Evolutionary conservation across 2,329 filamentous ascomycete genomes (phyloP).

Genomic region (Lachnellula cervina): DNA sequence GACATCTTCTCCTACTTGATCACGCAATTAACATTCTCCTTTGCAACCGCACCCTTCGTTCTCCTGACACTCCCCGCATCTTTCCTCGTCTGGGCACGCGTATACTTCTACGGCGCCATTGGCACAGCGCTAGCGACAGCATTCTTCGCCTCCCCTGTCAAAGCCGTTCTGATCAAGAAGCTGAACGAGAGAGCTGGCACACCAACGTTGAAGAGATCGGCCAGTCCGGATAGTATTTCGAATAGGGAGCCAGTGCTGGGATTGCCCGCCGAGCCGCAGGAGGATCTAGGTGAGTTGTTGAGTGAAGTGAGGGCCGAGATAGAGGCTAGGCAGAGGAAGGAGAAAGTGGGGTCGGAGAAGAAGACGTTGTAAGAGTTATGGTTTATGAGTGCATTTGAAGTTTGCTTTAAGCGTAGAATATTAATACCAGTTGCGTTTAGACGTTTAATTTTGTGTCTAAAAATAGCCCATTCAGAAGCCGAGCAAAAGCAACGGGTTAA

Average conservation of each 20-base stretch:
- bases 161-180: conserved; percentile 50
- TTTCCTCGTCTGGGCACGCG: conserved; percentile 71
- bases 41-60: conserved; percentile 79
- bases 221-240: conserved; percentile 54
- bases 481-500: too few relatives aligned
- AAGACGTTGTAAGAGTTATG: not conserved
- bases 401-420: too few relatives aligned
- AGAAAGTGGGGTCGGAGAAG: not conserved
- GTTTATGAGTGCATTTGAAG: not conserved
- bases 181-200: conserved; percentile 54
- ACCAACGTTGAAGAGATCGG: conserved; percentile 39
- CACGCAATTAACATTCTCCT: conserved; percentile 80
- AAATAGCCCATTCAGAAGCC: too few relatives aligned
- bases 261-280: conserved; percentile 68
- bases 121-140: conserved; percentile 59
- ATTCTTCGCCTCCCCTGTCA: conserved; percentile 78
- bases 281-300: conserved; percentile 62
- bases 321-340: conserved; percentile 28
- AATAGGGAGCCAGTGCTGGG: conserved; percentile 65
- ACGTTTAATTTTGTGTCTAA: too few relatives aligned
- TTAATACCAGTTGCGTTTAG: too few relatives aligned
- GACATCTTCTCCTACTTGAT: conserved; percentile 70
- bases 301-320: conserved; percentile 48
- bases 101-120: conserved; percentile 82
- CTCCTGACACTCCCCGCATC: conserved; percentile 69